Base-by-base conservation (phyloP, 2,329 filamentous ascomycete species). In the Apiospora phragmitis region DNA sequence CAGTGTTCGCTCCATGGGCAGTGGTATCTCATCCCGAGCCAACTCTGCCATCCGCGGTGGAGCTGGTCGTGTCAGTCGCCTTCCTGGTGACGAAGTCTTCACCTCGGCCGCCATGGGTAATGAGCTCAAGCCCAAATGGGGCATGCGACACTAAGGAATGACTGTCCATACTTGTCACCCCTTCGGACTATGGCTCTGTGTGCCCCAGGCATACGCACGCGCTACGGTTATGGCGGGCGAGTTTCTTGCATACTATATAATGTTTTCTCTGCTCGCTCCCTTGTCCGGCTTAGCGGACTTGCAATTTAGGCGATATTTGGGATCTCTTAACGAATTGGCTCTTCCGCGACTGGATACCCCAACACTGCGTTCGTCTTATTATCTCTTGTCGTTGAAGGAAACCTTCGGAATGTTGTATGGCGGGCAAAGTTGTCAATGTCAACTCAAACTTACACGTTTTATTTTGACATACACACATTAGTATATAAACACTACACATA, bases 21-120 rank as follows among this genome's bases (percentile, higher is more conserved):
- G 91, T 59, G 94, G 93, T 68, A 91, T 97, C 76, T 97, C 94
- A 6, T 86, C 89, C 4, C 83, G 87, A 68, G 89, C 94, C 78
- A 83, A 90, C 68, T 85, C 90, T 72, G 92, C 93, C 76, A 91
- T 97, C 76, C 93, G 94, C 74, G 88, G 85, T 70, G 95, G 95
- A 74, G 94, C 94, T 65, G 95, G 97, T 77, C 93, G 95, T 73
- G 90, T 98, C 74, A 96, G 93, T 79, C 91, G 93, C 67, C 88
- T 98, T 72, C 94, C 95, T 0, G 91, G 90, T 71, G 94, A 95
- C 75, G 89, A 91, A 59, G 93, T 97, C 71, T 95, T 94, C 74
- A 94, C 93, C 4, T 87, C 87, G 77, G 89, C 92, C 43, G 89
- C 94, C 70, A 81, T 95, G 79, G 82, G 84, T 70, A 82, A 90